Conservation (phyloP, 2,329 filamentous ascomycete genomes). For the Alternaria panax region DNA sequence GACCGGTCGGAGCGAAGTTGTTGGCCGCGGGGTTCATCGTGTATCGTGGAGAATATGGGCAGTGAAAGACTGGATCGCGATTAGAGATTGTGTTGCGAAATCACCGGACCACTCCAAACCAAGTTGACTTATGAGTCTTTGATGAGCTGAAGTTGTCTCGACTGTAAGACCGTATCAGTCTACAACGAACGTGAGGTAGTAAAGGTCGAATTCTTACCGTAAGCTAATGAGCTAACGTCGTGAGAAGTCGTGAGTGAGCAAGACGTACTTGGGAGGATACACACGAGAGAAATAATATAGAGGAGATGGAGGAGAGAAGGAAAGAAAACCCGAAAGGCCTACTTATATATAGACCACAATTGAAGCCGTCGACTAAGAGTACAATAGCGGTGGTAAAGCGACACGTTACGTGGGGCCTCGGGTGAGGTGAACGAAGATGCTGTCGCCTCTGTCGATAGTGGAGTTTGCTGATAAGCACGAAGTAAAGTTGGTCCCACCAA, state of each 20-base stretch:
- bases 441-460: not conserved
- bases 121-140: not conserved
- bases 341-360: slow-evolving; percentile 7
- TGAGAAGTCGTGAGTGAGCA: not conserved
- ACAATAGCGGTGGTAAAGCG: not conserved
- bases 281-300: not conserved
- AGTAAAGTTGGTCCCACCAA: not conserved
- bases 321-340: not conserved
- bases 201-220: not conserved
- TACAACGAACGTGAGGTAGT: not conserved
- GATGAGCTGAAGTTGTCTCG: not conserved
- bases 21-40: slow-evolving; percentile 22
- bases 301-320: not conserved
- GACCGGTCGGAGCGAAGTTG: slow-evolving; percentile 17
- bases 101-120: not conserved
- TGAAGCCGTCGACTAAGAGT: not conserved
- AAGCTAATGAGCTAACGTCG: not conserved
- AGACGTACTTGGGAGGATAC: not conserved
- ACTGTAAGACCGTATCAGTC: not conserved
- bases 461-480: not conserved
- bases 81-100: not conserved
- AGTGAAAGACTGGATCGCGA: slow-evolving; percentile 4
- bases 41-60: not conserved
- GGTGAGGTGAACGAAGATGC: slow-evolving; percentile 10
- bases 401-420: not conserved